Base-by-base conservation (phyloP, 192 early-diverging fungal genomes). In the Rhizophagus sp. region DNA sequence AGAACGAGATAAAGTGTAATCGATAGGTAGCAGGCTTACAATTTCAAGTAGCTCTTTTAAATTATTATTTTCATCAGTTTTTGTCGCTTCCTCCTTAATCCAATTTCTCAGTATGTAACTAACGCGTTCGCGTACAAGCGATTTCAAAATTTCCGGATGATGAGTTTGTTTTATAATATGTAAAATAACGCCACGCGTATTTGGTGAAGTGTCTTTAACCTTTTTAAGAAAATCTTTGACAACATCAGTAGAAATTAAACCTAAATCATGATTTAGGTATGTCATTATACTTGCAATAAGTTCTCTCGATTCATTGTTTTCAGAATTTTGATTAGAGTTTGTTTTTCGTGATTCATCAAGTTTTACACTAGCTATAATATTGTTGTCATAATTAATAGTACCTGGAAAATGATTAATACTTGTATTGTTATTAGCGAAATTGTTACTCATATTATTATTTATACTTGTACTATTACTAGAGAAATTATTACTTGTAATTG, bases 71-170 rank as follows among this genome's bases (percentile, higher is more conserved):
- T 70, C 68, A 10, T 33, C 34, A 44, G 36, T 44, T 41, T 70
- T 70, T 70, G 52, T 57, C 15, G 68, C 68, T 24, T 70, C 68
- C 7, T 70, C 68, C 2, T 39, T 70, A n/a, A 70, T 70, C 68
- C 68, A 70, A 44, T 70, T 70, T 39, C 68, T 70, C 39, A 70
- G 47, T 44, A 70, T n/a, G 47, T 70, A 70, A 70, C 34, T n/a
- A n/a, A 41, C 68, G 22, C 68, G 33, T 70, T 70, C 68, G 11
- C 15, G n/a, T n/a, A 70, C 68, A 44, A 70, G n/a, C 33, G 34
- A 41, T 70, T 70, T 70, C 10, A 70, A 22, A 44, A 39, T 70
- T 10, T 70, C 68, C 10, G 17, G 11, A 44, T 70, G 30, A 44
- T 70, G 33, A 19, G 68, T 70, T 70, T 70, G 68, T 44, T 70